phyloP scores from a whole-genome alignment of 768 basidiomycete genomes.

The Pholiota microspora region DNA sequence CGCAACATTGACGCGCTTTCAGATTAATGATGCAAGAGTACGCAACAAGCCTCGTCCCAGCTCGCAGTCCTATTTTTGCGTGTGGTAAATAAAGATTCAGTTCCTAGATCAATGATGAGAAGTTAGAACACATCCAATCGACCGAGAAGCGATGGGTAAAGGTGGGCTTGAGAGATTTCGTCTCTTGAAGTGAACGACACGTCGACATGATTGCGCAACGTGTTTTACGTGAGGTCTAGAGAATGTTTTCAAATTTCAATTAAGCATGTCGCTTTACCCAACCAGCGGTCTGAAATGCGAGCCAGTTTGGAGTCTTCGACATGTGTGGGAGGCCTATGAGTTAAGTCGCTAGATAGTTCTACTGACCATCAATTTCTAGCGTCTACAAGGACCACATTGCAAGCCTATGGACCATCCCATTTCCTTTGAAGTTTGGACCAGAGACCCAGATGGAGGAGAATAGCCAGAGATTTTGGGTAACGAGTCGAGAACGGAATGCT shows the following conservation, averaged over 20 bases:
- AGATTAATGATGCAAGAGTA: background rate
- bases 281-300: background rate
- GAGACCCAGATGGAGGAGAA: too few species aligned
- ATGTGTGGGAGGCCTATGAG: background rate
- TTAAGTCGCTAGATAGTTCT: background rate
- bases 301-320: background rate
- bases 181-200: background rate
- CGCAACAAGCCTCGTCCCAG: background rate
- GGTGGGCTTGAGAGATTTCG: constrained; percentile 3
- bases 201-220: background rate
- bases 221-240: constrained; percentile 6
- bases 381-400: background rate
- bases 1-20: background rate
- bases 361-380: background rate
- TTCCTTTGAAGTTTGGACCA: too few species aligned
- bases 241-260: background rate
- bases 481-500: too few species aligned
- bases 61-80: background rate
- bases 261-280: background rate
- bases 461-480: too few species aligned
- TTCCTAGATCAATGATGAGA: constrained; percentile 3
- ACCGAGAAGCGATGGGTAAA: background rate
- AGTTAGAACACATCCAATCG: background rate
- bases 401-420: background rate
- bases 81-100: background rate